A percentile compares a stretch with the other conserved stretches of the same genome.
Conservation (phyloP, 2,329 filamentous ascomycete genomes). For the Ascochyta pisi region DNA sequence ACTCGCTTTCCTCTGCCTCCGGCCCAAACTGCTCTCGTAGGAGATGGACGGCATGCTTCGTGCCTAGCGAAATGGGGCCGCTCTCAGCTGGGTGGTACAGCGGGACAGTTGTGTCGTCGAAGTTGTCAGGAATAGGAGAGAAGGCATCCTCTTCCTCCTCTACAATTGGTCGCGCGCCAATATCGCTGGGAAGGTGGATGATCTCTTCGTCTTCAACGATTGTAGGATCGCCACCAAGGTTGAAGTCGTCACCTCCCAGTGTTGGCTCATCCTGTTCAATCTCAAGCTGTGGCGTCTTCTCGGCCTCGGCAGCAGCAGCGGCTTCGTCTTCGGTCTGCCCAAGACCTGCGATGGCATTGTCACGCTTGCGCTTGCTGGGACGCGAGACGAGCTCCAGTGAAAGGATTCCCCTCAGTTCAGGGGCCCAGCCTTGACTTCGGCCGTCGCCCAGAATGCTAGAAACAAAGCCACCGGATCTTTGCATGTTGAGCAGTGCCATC, state of each 20-base stretch:
- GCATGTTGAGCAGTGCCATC: conserved; percentile 87
- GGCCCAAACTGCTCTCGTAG: conserved; percentile 86
- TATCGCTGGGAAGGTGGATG: conserved; percentile 39
- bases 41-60: conserved; percentile 94
- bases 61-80: conserved; percentile 86
- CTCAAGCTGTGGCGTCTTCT: conserved; percentile 74
- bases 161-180: conserved; percentile 28
- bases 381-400: conserved; percentile 81
- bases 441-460: conserved; percentile 84
- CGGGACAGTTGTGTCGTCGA: conserved; percentile 80
- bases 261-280: conserved; percentile 59
- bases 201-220: conserved; percentile 37
- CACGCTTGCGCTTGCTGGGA: conserved; percentile 88
- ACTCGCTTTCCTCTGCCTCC: conserved; percentile 69
- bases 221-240: conserved; percentile 49
- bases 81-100: conserved; percentile 82
- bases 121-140: conserved; percentile 59
- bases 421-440: conserved; percentile 81
- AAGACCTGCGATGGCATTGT: conserved; percentile 83
- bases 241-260: conserved; percentile 51
- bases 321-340: conserved; percentile 70
- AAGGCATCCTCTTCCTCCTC: conserved; percentile 44
- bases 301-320: conserved; percentile 50
- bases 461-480: conserved; percentile 89
- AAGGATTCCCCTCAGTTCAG: conserved; percentile 90